These are phyloP conservation scores for Panellus pusillus DNA, from an alignment of 768 basidiomycete genomes.

Conservation along the genomic window DNA sequence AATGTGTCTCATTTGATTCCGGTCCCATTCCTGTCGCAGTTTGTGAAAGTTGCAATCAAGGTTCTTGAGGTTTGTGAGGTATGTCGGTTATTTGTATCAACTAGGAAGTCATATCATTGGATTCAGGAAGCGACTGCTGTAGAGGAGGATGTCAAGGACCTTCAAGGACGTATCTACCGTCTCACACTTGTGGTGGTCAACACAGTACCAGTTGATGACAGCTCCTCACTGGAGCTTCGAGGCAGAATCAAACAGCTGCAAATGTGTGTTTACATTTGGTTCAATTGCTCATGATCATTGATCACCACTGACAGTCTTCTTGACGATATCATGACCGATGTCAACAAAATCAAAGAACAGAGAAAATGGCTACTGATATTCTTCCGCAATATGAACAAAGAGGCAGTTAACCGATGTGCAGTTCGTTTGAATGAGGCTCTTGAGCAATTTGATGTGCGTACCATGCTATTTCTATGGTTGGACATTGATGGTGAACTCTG, in stretches of 20 bases:
- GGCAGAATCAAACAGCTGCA: background rate
- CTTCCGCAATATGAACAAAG: background rate
- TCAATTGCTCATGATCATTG: background rate
- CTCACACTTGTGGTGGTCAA: background rate
- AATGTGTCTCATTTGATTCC: background rate
- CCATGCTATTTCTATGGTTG: background rate
- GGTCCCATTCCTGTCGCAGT: background rate
- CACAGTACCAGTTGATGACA: background rate
- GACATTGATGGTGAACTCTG: too few relatives aligned
- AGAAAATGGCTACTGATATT: slow-evolving; percentile 1
- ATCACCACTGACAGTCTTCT: background rate
- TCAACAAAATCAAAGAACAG: slow-evolving; percentile 4
- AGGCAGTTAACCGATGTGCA: background rate
- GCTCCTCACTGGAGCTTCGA: background rate
- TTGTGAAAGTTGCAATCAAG: background rate
- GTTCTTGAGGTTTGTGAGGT: background rate
- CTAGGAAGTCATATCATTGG: too few relatives aligned
- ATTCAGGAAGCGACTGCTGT: background rate
- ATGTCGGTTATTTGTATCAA: too few relatives aligned
- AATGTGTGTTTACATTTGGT: background rate
- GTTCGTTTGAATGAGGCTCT: background rate
- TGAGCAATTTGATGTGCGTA: background rate
- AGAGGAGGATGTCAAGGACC: slow-evolving; percentile 1
- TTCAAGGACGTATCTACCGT: background rate
- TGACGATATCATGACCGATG: background rate